phyloP scores from a whole-genome alignment of 495 filamentous ascomycete species.

The Ramalina intermedia region DNA sequence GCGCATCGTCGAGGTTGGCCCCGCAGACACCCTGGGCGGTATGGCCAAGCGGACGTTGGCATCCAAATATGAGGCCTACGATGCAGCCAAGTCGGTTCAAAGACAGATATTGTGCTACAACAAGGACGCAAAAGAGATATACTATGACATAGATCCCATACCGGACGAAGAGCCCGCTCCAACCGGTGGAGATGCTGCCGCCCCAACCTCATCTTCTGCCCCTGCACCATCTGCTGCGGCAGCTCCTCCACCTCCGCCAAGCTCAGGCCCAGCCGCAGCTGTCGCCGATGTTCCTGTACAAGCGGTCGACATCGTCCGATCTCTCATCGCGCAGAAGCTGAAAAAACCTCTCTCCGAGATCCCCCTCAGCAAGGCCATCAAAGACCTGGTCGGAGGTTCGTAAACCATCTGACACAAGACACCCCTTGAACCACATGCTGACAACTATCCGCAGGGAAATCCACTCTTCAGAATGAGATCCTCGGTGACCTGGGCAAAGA shows the following conservation, averaged over 20 bases:
- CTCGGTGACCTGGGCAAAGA: slow-evolving; percentile 93
- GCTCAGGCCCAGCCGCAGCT: slow-evolving; percentile 75
- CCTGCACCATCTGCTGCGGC: slow-evolving; percentile 32
- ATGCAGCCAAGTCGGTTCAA: slow-evolving; percentile 88
- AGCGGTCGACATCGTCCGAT: slow-evolving; percentile 77
- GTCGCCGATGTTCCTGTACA: slow-evolving; percentile 76
- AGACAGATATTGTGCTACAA: slow-evolving; percentile 98
- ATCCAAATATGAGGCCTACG: slow-evolving; percentile 97
- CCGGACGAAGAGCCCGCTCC: slow-evolving; percentile 69
- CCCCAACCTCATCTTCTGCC: slow-evolving; percentile 23
- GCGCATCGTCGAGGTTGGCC: slow-evolving; percentile 93
- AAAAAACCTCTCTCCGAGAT: slow-evolving; percentile 88
- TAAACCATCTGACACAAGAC: neutral
- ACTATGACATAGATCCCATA: slow-evolving; percentile 93
- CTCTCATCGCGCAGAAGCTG: slow-evolving; percentile 93
- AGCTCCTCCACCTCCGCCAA: slow-evolving; percentile 45
- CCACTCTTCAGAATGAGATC: slow-evolving; percentile 94
- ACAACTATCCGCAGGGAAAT: slow-evolving; percentile 54
- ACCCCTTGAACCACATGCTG: neutral
- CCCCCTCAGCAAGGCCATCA: slow-evolving; percentile 92
- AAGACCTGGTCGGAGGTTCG: slow-evolving; percentile 94
- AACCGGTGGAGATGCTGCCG: slow-evolving; percentile 28
- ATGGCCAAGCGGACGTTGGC: slow-evolving; percentile 96
- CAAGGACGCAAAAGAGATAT: slow-evolving; percentile 98
- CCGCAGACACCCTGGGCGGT: slow-evolving; percentile 91